phyloP scores from a whole-genome alignment of 352 stramenopile species.

The Phytophthora quininea region DNA sequence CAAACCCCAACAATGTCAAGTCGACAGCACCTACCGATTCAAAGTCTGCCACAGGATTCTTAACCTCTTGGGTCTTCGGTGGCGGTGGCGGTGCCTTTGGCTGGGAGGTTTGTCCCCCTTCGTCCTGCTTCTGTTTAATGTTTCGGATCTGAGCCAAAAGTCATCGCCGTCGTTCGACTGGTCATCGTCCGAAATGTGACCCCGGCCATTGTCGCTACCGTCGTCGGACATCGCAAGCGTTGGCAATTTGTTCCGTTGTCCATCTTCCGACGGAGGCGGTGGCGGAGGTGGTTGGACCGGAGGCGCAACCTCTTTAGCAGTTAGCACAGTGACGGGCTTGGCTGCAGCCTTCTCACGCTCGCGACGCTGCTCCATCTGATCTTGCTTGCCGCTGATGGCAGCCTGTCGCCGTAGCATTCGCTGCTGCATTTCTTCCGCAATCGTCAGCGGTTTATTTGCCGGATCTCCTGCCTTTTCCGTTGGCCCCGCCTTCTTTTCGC shows the following conservation, averaged over 20 bases:
- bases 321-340: constrained; percentile 80
- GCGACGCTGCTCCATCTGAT: constrained; percentile 80
- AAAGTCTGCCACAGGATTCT: constrained; percentile 69
- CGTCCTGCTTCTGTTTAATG: constrained; percentile 84
- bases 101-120: constrained; percentile 36
- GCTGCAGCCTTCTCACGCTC: constrained; percentile 67
- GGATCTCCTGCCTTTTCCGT: constrained; percentile 40
- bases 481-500: constrained; percentile 36
- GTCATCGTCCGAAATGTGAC: constrained; percentile 48
- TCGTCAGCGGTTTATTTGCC: constrained; percentile 63
- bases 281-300: constrained; percentile 47
- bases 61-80: constrained; percentile 56
- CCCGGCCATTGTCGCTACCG: constrained; percentile 58
- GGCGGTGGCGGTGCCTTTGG: constrained; percentile 31
- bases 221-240: constrained; percentile 87
- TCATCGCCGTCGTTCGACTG: constrained; percentile 83
- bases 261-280: constrained; percentile 55
- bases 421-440: constrained; percentile 85
- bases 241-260: constrained; percentile 55
- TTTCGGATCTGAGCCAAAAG: constrained; percentile 77
- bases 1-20: background rate
- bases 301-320: constrained; percentile 74
- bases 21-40: constrained; percentile 42
- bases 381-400: constrained; percentile 84
- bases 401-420: constrained; percentile 78